Evolutionary conservation across 441 rosid species (phyloP).

Genomic region (Bruguiera hainesii): DNA sequence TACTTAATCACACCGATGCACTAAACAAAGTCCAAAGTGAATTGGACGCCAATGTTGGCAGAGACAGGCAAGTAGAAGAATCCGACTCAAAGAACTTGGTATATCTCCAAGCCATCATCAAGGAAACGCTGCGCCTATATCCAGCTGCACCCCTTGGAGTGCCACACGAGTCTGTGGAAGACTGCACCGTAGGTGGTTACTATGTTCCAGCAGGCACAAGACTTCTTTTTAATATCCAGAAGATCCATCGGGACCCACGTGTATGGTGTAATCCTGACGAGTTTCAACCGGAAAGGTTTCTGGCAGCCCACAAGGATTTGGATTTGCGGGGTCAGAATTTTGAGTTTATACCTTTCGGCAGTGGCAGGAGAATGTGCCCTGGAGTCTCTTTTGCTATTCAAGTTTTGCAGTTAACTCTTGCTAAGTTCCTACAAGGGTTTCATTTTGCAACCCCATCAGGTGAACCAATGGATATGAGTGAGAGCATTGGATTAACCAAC

Average conservation of each 20-base stretch:
- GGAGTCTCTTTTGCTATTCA: too few relatives aligned
- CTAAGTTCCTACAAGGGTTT: background rate
- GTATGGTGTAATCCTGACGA: background rate
- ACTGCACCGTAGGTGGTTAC: too few relatives aligned
- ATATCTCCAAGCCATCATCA: too few relatives aligned
- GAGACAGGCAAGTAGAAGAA: slow-evolving; percentile 16
- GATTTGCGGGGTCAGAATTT: background rate
- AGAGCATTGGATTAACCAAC: background rate
- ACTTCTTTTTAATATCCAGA: slow-evolving; percentile 6
- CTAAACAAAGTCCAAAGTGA: slow-evolving; percentile 21
- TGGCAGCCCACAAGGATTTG: background rate
- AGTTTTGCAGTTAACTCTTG: background rate
- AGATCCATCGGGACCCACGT: slow-evolving; percentile 9
- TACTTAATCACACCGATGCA: slow-evolving; percentile 13
- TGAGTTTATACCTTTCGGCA: too few relatives aligned
- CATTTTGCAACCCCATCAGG: background rate
- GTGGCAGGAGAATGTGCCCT: too few relatives aligned
- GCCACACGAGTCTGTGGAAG: too few relatives aligned
- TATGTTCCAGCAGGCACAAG: too few relatives aligned
- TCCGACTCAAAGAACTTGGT: slow-evolving; percentile 9
- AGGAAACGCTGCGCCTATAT: too few relatives aligned
- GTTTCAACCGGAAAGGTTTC: background rate
- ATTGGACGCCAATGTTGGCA: slow-evolving; percentile 24
- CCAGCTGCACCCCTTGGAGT: too few relatives aligned
- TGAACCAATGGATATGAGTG: background rate